A percentile compares a stretch with the other conserved stretches of the same genome.
Conservation (phyloP, 495 filamentous ascomycete species). For the Gamarada debralockiae region DNA sequence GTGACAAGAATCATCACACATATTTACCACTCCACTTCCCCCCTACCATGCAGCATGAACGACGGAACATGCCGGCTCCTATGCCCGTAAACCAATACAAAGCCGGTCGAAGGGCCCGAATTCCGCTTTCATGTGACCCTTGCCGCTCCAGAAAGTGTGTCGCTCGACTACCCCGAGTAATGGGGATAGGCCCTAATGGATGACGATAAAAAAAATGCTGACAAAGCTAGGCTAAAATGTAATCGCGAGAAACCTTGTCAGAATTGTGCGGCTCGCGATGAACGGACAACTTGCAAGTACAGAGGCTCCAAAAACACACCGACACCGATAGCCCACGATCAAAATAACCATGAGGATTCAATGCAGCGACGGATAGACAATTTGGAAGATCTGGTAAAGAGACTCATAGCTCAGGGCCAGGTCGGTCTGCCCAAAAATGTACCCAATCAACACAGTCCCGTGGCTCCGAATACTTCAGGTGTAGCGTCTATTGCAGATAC, state of each 20-base stretch:
- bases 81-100: background rate
- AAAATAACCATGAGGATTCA: slow-evolving; percentile 6
- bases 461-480: no score
- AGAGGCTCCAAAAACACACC: slow-evolving; percentile 10
- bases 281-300: slow-evolving; percentile 27
- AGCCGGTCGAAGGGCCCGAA: slow-evolving; percentile 5
- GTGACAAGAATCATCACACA: no score
- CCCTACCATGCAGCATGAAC: no score
- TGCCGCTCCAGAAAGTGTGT: slow-evolving; percentile 36
- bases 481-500: no score
- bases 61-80: no score
- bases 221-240: slow-evolving; percentile 42
- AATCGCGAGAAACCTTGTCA: slow-evolving; percentile 36
- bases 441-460: no score
- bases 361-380: slow-evolving; percentile 32
- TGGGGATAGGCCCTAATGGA: no score
- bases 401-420: slow-evolving; percentile 25
- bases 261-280: slow-evolving; percentile 30
- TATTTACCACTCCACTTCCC: no score
- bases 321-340: slow-evolving; percentile 3
- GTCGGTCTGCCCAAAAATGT: no score
- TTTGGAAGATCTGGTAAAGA: slow-evolving; percentile 32
- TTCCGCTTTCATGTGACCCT: slow-evolving; percentile 32
- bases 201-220: no score
- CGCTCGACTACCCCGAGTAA: no score